Percentiles rank a stretch among this genome's conserved stretches.
These are phyloP conservation scores for Penicillium italicum DNA, from an alignment of 2,329 filamentous ascomycete genomes.

Conservation along the genomic window DNA sequence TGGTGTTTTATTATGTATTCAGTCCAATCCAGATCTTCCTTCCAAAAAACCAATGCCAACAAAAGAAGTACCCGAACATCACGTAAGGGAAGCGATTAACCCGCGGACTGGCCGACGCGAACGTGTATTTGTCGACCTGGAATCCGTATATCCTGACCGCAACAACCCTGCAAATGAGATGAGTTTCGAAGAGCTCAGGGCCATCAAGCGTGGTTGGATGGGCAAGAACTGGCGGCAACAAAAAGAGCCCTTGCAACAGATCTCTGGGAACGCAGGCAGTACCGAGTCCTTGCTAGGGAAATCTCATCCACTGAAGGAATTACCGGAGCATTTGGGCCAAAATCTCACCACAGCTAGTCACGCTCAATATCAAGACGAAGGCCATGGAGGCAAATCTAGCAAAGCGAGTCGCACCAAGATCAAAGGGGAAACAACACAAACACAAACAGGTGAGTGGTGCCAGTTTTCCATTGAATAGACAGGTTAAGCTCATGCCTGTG, in stretches of 20 bases:
- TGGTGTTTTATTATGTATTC: constrained; percentile 50
- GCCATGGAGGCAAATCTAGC: constrained; percentile 31
- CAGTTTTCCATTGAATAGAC: not conserved
- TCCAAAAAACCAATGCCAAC: constrained; percentile 35
- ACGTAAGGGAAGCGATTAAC: constrained; percentile 77
- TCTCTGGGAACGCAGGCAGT: constrained; percentile 41
- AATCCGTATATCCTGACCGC: constrained; percentile 76
- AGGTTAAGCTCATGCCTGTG: constrained; percentile 29
- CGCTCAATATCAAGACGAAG: constrained; percentile 20
- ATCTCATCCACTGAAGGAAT: constrained; percentile 18
- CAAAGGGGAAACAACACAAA: constrained; percentile 62
- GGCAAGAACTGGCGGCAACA: constrained; percentile 51
- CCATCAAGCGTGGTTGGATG: constrained; percentile 67
- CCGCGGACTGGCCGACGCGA: constrained; percentile 78
- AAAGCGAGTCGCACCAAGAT: constrained; percentile 72
- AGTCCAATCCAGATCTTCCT: constrained; percentile 43
- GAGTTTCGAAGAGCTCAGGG: constrained; percentile 89
- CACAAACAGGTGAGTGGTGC: constrained; percentile 72
- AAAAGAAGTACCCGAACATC: constrained; percentile 66
- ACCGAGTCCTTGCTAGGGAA: constrained; percentile 18
- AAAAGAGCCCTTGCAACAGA: constrained; percentile 54
- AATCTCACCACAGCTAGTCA: constrained; percentile 29
- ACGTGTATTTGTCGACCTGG: constrained; percentile 80
- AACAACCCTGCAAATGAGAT: constrained; percentile 69
- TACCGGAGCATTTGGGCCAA: constrained; percentile 33